Conservation (phyloP, 495 filamentous ascomycete species). For the Evansstolkia leycettana region DNA sequence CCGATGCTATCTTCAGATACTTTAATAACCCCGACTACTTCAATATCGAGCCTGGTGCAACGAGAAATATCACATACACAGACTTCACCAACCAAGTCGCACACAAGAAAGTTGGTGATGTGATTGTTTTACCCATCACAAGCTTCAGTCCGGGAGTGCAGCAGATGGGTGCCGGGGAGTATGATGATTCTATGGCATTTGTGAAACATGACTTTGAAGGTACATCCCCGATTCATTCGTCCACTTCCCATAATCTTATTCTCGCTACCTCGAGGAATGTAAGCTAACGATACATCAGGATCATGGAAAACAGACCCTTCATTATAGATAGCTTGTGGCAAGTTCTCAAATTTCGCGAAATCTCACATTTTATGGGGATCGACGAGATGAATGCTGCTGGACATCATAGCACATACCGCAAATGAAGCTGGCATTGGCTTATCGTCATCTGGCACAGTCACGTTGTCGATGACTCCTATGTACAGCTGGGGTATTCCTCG, state of each 20-base stretch:
- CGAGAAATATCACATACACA: constrained; percentile 66
- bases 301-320: constrained; percentile 29
- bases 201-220: constrained; percentile 96
- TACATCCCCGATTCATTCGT: constrained; percentile 32
- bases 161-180: constrained; percentile 85
- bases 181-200: constrained; percentile 93
- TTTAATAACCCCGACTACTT: constrained; percentile 90
- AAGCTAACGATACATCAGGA: constrained; percentile 8
- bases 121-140: constrained; percentile 88
- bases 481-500: too few species aligned
- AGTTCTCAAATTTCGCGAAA: too few species aligned
- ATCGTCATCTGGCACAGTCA: too few species aligned
- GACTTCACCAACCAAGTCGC: constrained; percentile 81
- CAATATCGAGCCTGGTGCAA: constrained; percentile 53
- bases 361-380: too few species aligned
- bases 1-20: constrained; percentile 80
- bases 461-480: too few species aligned
- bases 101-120: constrained; percentile 81
- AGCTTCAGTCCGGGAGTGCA: constrained; percentile 92
- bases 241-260: constrained; percentile 5
- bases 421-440: too few species aligned
- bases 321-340: constrained; percentile 8
- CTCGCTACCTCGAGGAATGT: too few species aligned
- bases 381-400: too few species aligned
- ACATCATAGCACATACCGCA: too few species aligned